These are phyloP conservation scores for Coleophoma eucalyptorum DNA, from an alignment of 2,329 filamentous ascomycete species.

Conservation along the genomic window DNA sequence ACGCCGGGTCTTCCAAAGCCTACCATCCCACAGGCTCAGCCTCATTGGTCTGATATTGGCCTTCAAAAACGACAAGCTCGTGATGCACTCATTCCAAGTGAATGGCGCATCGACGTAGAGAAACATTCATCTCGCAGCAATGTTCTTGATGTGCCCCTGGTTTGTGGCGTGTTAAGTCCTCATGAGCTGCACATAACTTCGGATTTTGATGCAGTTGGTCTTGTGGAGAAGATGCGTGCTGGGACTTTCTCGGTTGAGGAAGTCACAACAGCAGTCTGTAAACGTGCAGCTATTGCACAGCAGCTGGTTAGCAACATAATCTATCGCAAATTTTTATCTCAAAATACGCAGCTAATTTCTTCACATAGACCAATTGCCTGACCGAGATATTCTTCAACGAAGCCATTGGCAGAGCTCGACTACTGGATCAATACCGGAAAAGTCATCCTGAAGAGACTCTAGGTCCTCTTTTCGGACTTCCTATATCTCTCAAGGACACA, in stretches of 20 bases:
- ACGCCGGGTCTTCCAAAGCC: too few species aligned
- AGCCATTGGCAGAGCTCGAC: constrained; percentile 34
- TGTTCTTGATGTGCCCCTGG: background rate
- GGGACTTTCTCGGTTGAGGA: constrained; percentile 41
- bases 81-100: too few species aligned
- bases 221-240: constrained; percentile 8
- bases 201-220: constrained; percentile 18
- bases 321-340: background rate
- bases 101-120: too few species aligned
- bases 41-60: too few species aligned
- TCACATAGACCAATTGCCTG: constrained; percentile 32
- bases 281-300: constrained; percentile 45
- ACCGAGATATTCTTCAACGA: constrained; percentile 42
- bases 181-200: constrained; percentile 43
- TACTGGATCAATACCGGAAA: constrained; percentile 25
- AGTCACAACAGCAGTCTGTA: constrained; percentile 45
- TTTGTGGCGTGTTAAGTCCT: constrained; percentile 1
- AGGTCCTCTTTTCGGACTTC: constrained; percentile 57
- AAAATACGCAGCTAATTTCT: background rate
- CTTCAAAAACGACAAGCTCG: too few species aligned
- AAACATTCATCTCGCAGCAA: too few species aligned
- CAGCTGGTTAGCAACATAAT: constrained; percentile 32
- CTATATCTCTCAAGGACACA: constrained; percentile 53
- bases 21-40: too few species aligned
- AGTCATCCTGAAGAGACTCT: constrained; percentile 39